A percentile compares a stretch with the other conserved stretches of the same genome.
Evolutionary conservation across 2,329 filamentous ascomycete species (phyloP).

Genomic region (Drechmeria coniospora): DNA sequence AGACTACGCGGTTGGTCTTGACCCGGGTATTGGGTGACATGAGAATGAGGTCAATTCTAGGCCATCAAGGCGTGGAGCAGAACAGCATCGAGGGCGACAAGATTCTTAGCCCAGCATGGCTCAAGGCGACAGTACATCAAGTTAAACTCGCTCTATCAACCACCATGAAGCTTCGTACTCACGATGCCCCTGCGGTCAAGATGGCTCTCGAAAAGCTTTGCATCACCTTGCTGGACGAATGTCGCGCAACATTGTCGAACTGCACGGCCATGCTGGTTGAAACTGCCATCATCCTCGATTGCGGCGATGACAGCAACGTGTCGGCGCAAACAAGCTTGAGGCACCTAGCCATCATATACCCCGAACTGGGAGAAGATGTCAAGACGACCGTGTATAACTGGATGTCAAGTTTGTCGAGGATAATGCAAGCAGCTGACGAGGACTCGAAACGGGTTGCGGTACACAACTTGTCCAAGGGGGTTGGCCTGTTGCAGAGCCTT

Average conservation of each 20-base stretch:
- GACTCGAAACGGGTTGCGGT: conserved; percentile 57
- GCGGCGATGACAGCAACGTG: conserved; percentile 27
- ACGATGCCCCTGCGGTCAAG: conserved; percentile 55
- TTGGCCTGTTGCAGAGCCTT: conserved; percentile 47
- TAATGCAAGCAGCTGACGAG: conserved; percentile 77
- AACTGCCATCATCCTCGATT: conserved; percentile 56
- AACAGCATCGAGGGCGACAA: conserved; percentile 13
- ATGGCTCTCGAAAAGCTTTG: conserved; percentile 56
- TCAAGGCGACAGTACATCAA: conserved; percentile 64
- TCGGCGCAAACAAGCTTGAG: conserved; percentile 35
- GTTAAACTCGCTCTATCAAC: conserved; percentile 70
- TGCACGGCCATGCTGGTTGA: conserved; percentile 63
- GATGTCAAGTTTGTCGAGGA: conserved; percentile 62
- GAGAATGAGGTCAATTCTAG: conserved; percentile 30
- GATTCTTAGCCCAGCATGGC: conserved; percentile 44
- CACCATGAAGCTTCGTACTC: conserved; percentile 58
- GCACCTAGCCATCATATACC: conserved; percentile 47
- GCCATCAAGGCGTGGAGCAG: conserved; percentile 11
- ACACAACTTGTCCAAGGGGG: conserved; percentile 59
- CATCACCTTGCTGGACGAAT: conserved; percentile 61
- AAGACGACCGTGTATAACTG: conserved; percentile 65
- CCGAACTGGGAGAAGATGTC: conserved; percentile 45
- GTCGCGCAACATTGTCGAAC: conserved; percentile 54
- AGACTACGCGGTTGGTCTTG: conserved; percentile 39
- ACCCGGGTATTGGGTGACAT: conserved; percentile 42